These are phyloP conservation scores for Chimonanthus praecox DNA, from an alignment of 164 flowering plant genomes.

Conservation along the genomic window DNA sequence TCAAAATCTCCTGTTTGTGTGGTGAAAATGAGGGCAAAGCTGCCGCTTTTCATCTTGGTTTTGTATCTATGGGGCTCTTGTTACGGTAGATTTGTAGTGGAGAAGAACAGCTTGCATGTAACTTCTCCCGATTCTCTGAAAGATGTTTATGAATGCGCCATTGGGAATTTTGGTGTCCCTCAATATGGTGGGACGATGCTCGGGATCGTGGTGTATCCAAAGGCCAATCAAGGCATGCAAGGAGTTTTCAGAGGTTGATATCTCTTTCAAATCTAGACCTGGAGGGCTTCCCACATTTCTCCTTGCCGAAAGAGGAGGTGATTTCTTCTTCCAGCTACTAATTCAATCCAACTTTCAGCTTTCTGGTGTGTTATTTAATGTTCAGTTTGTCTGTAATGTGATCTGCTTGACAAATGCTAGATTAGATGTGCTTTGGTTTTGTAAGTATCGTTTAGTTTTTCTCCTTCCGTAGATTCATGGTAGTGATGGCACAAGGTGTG, in stretches of 20 bases:
- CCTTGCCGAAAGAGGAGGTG: slow-evolving; percentile 89
- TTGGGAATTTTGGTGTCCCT: slow-evolving; percentile 97
- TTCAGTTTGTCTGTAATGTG: no score
- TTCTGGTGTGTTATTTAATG: no score
- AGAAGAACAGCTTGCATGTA: slow-evolving; percentile 85
- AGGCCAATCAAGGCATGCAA: slow-evolving; percentile 77
- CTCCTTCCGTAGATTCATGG: no score
- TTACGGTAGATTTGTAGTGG: slow-evolving; percentile 77
- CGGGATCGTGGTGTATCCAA: slow-evolving; percentile 72
- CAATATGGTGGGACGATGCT: slow-evolving; percentile 82
- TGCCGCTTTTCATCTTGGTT: slow-evolving; percentile 34
- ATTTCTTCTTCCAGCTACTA: background rate
- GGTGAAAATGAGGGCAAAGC: slow-evolving; percentile 37
- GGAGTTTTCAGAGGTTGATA: slow-evolving; percentile 44
- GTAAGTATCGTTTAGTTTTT: no score
- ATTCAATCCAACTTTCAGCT: no score
- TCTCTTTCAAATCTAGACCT: slow-evolving; percentile 64
- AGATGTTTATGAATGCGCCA: slow-evolving; percentile 74
- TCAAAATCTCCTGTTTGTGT: background rate
- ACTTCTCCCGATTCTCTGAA: slow-evolving; percentile 66
- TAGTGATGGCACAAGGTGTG: no score
- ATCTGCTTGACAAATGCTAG: no score
- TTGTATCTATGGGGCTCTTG: slow-evolving; percentile 34
- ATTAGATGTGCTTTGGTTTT: no score
- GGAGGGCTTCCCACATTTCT: slow-evolving; percentile 70